Evolutionary conservation across 345 rosid species (phyloP).

Genomic region (Eucalyptus caleyi): DNA sequence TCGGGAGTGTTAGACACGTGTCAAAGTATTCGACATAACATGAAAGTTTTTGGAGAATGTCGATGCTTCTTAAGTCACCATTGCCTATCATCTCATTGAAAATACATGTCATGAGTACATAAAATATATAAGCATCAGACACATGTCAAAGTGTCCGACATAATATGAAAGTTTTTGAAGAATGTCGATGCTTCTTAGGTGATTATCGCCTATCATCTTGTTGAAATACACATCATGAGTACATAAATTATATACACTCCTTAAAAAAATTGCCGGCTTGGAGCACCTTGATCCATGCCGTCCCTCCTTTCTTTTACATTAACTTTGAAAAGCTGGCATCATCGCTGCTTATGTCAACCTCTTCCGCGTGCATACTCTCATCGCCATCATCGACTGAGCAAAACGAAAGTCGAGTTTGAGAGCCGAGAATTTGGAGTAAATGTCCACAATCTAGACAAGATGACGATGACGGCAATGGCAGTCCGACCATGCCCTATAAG

Average conservation of each 20-base stretch:
- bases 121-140: too few relatives aligned
- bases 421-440: neutral
- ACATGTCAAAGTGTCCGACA: fast-evolving
- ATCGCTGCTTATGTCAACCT: neutral
- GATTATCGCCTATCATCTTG: fast-evolving
- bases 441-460: neutral
- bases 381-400: neutral
- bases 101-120: too few relatives aligned
- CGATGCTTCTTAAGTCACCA: too few relatives aligned
- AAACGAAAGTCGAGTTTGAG: neutral
- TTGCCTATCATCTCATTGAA: too few relatives aligned
- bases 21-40: fast-evolving
- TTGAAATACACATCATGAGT: too few relatives aligned
- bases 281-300: neutral
- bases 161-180: fast-evolving
- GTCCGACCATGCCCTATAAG: neutral
- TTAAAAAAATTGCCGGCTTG: neutral
- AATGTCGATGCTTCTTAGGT: too few relatives aligned
- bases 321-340: neutral
- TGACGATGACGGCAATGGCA: neutral
- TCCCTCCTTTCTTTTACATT: neutral
- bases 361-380: neutral
- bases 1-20: fast-evolving
- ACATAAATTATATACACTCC: neutral
- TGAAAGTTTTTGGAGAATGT: too few relatives aligned